Evolutionary conservation across 495 filamentous ascomycete species (phyloP), one percentile per base, ranked within the genome.

Genomic region (Rhizodiscina lignyota): DNA sequence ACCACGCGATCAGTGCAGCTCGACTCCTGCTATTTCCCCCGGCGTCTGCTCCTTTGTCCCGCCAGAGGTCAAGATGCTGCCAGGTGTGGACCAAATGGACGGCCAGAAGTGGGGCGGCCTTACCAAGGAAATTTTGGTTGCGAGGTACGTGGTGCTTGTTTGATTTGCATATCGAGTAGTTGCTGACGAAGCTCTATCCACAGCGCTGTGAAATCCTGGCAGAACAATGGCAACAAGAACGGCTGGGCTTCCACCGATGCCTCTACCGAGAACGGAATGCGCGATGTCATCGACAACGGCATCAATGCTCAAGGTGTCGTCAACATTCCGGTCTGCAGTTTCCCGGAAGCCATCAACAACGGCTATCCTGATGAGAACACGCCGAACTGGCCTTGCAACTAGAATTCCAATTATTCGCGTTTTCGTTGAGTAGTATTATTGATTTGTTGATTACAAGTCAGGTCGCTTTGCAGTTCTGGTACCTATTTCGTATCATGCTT

Each of bases 201-300:
- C n/a, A n/a, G n/a, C n/a, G n/a, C n/a, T n/a, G n/a, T n/a, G n/a
- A n/a, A n/a, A n/a, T n/a, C 30, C 10, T 35, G 32, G 32, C 5
- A 35, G 13, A 21, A 17, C 4, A 35, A 35, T 21, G 32, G 32
- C 32, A 35, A 35, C 5, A 35, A 35, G 16, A 35, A 35, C 23
- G 32, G 32, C 6, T 35, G 32, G 32, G 18, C 4, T 4, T 6
- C 13, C 5, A 21, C 16, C 11, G 32, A 35, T 17, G 5, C 18
- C 12, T 5, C 6, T 11, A 35, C 32, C 6, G 5, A 4, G 13
- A 21, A 35, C 5, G 32, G 32, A 11, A 4, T 35, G 18, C 12
- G 23, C 18, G 18, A 18, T 5, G 5, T 35, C 18, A 5, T 5
- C 17, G 32, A 35, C 4, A 35, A 35, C 13, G 32, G 32, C 5